Base-by-base conservation (phyloP, 2,329 filamentous ascomycete genomes). In the Exserohilum turcica region DNA sequence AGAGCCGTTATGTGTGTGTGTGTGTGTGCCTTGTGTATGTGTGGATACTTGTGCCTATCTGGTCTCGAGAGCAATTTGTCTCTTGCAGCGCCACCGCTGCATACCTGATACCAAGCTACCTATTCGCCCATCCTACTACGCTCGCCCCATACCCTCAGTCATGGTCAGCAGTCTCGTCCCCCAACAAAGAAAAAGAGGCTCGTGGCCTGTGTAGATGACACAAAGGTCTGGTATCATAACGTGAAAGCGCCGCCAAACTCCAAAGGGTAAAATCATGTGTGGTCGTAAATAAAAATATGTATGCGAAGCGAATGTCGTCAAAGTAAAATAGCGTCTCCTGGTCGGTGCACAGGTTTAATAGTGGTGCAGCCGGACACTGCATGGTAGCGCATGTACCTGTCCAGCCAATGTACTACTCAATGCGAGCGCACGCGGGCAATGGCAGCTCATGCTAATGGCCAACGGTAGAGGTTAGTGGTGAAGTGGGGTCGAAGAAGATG, bases 161-260 rank as follows among this genome's bases (percentile, higher is more conserved):
- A 40, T 39, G 35, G 29, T 15, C 36, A n/a, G 28, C 18, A 37
- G n/a, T 16, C 38, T 52, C n/a, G n/a, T 48, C 51, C 35, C 21
- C 7, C 40, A 47, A 44, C 37, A 38, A 44, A 54, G n/a, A 54
- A 61, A 65, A 59, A 57, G 21, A 60, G 60, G 64, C 63, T 46
- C 48, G 36, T 54, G 57, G 68, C 66, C 65, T 60, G 43, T 68
- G 59, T 68, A 61, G 61, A 63, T 72, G 69, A 73, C 70, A 60
- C 62, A 55, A 54, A 59, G 60, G 71, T 73, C 70, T 74, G 71
- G 71, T 74, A 74, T 74, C 71, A 72, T 68, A 63, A 59, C 63
- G 55, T 48, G 56, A 56, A 62, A 51, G 48, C 59, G 59, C 49
- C 60, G 49, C 63, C 60, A 56, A 70, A 69, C 65, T 59, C 65